Evolutionary conservation across 1,139 yeast genomes (phyloP).

Genomic region (Blastobotrys proliferans): DNA sequence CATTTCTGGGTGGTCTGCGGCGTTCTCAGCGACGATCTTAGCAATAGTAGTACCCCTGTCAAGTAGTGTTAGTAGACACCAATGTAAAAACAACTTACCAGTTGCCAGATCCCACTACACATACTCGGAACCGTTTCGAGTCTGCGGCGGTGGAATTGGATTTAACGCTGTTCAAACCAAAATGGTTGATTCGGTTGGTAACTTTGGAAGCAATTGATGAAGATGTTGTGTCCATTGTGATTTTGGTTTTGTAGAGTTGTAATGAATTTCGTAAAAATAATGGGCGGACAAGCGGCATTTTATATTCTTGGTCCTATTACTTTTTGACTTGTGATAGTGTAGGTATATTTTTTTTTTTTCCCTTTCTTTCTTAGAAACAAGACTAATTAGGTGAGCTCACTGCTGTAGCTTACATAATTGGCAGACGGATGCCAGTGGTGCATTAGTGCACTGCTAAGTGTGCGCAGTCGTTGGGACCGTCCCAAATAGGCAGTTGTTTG

Average conservation of each 20-base stretch:
- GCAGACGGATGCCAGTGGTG: too few relatives aligned
- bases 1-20: slow-evolving; percentile 60
- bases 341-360: slow-evolving; percentile 5
- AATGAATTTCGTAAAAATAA: not conserved
- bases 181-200: slow-evolving; percentile 15
- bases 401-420: too few relatives aligned
- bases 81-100: slow-evolving; percentile 35
- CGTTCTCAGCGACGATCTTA: slow-evolving; percentile 84
- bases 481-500: slow-evolving; percentile 1
- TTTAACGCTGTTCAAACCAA: slow-evolving; percentile 12
- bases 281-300: slow-evolving; percentile 9
- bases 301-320: slow-evolving; percentile 9
- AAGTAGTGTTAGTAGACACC: not conserved
- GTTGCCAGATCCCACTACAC: slow-evolving; percentile 44
- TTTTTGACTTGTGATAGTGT: too few relatives aligned
- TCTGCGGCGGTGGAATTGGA: slow-evolving; percentile 5
- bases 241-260: too few relatives aligned
- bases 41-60: slow-evolving; percentile 81
- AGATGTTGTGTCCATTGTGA: too few relatives aligned
- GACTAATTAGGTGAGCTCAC: not conserved
- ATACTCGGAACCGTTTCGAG: slow-evolving; percentile 27
- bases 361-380: too few relatives aligned
- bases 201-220: slow-evolving; percentile 13
- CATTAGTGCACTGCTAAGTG: too few relatives aligned
- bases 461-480: slow-evolving; percentile 4